Base-by-base conservation (phyloP, 2,329 filamentous ascomycete species). In the Peltaster fructicola region DNA sequence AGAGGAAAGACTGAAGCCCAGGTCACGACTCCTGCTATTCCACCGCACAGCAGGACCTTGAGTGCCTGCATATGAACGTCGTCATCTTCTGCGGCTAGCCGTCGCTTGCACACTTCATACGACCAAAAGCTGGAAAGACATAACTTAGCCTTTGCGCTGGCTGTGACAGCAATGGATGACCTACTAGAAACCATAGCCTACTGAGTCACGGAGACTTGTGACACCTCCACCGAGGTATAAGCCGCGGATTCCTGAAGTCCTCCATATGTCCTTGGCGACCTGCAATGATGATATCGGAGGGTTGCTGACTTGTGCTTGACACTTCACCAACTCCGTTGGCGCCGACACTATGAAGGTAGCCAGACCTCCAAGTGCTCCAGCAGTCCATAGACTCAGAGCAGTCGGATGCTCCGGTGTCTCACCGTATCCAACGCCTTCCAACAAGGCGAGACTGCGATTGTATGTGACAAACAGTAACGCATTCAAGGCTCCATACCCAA, bases 101-200 rank as follows among this genome's bases (percentile, higher is more conserved):
- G 19, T 17, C 67, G 62, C 34, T 74, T 80, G 35, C 63, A 68
- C 30, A 84, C 56, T 50, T 90, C 78, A 44, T 93, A 95, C 1
- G 76, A 75, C 77, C 78, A 91, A 50, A 95, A 95, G 46, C 65
- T 68, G 17, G 11, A 9, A 11, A 16, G 11, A 8, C 8, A 12
- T 9, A 20, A 13, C 27, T 17, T 23, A 23, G 15, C 20, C 23
- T 10, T 14, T 8, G 7, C 6, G 5, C 14, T 10, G 9, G 16
- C 13, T 7, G 8, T 6, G 4, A 20, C 4, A 13, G 9, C 9
- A 13, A 12, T 15, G 21, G 20, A 23, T 21, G 26, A 43, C 62
- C 41, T 58, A 70, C 65, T 93, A 95, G 50, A 93, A 93, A 0
- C 84, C 85, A 52, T 93, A 95, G n/a, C 85, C 85, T 27, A 93